Evolutionary conservation across 129 eudicot genomes (phyloP).

Genomic region (Centaurea solstitialis): DNA sequence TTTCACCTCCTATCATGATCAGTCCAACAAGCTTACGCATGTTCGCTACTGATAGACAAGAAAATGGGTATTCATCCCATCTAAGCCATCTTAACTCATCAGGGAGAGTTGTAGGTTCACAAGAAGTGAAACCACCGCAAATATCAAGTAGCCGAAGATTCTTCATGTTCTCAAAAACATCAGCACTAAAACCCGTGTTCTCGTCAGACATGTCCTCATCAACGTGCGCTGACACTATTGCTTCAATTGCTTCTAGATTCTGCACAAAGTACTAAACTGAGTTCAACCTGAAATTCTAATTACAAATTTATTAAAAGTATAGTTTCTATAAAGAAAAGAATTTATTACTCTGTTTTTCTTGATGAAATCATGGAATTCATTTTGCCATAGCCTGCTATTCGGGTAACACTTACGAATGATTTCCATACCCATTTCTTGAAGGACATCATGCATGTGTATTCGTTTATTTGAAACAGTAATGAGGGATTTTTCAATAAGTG

Average conservation of each 20-base stretch:
- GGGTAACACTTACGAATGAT: not conserved
- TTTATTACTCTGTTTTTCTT: no score
- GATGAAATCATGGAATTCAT: no score
- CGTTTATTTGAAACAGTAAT: not conserved
- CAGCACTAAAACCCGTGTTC: not conserved
- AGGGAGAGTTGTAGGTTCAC: not conserved
- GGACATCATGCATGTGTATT: not conserved
- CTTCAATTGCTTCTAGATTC: not conserved
- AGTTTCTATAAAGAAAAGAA: not conserved
- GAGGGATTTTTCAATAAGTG: not conserved
- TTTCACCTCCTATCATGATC: constrained; percentile 2
- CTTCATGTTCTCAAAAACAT: not conserved
- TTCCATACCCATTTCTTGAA: not conserved
- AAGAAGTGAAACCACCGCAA: not conserved
- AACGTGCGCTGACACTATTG: not conserved
- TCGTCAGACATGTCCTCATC: not conserved
- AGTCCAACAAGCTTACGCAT: not conserved
- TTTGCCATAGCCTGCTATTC: not conserved
- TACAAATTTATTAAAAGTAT: not conserved
- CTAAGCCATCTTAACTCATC: not conserved
- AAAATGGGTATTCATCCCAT: not conserved
- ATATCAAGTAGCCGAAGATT: not conserved
- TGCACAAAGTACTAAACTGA: not conserved
- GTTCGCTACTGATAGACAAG: not conserved
- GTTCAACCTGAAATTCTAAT: not conserved